Base-by-base conservation (phyloP, 805 yeast genomes). In the Sugiyamaella marilandica region DNA sequence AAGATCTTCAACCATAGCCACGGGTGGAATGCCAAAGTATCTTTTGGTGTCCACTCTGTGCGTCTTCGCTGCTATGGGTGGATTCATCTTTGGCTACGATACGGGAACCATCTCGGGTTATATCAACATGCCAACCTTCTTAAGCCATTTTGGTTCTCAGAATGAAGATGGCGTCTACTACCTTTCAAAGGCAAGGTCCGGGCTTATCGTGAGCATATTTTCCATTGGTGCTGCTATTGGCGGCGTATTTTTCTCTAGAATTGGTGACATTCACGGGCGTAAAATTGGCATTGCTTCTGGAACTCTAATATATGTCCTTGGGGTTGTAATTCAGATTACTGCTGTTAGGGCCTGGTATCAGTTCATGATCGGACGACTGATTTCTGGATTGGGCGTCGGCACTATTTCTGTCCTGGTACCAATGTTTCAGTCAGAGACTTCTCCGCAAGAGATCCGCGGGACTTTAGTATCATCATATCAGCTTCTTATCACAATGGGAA, bases 361-460 rank as follows among this genome's bases (percentile, higher is more conserved):
- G 75, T 9, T 66, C 82, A 78, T 83, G 58, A 82, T 79, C n/a
- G 92, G 92, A 3, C 75, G 94, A 64, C 78, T 79, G 29, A 71
- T 87, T 57, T 82, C 87, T 29, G 95, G 96, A 54, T 60, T 85
- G 10, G 87, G 87, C 54, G 88, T 87, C 55, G 96, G 96, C 60
- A 80, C 82, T 55, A 76, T 86, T 37, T 81, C 91, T 36, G 88
- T 90, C 43, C 75, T 84, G 53, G 86, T 85, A 33, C 91, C 95
- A 48, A 70, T 87, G 66, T 86, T 85, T 65, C 84, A 84, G 73
- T 85, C 91, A 32, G 88, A 86, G 67, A 83, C 87, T 36, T 79
- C 89, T 14, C 94, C 94, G 26, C 82, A 78, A 61, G 82, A 85
- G 76, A 79, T 86, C 48, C 76, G 95, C 71, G 95, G 95, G 60